A percentile compares a stretch with the other conserved stretches of the same genome.
These are phyloP conservation scores for Podaxis carcinomalis DNA, from an alignment of 768 basidiomycete genomes.

Conservation along the genomic window DNA sequence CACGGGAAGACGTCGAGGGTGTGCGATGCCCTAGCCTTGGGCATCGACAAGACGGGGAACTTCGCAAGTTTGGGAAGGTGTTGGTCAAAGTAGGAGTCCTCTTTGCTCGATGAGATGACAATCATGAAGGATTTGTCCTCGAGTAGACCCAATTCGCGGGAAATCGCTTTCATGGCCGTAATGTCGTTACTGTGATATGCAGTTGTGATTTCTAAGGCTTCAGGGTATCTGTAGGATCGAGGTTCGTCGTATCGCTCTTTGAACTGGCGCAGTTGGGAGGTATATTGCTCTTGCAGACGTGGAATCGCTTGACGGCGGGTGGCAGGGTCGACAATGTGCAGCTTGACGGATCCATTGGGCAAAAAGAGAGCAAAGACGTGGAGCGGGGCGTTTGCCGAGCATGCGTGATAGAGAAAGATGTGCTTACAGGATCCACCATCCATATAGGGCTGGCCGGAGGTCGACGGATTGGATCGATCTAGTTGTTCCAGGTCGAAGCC, in stretches of 20 bases:
- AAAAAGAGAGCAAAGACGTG: conserved; percentile 89
- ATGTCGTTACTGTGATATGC: conserved; percentile 76
- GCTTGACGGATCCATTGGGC: conserved; percentile 61
- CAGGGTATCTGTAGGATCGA: conserved; percentile 60
- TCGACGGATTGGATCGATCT: conserved; percentile 52
- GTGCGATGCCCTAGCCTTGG: conserved; percentile 71
- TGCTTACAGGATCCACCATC: conserved; percentile 70
- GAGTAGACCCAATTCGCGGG: conserved; percentile 76
- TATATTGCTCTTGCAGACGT: conserved; percentile 72
- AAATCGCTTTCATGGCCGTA: conserved; percentile 81
- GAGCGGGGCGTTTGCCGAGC: conserved; percentile 63
- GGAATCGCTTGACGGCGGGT: conserved; percentile 79
- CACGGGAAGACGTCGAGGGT: conserved; percentile 83
- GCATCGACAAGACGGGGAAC: conserved; percentile 87
- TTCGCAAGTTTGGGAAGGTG: conserved; percentile 65
- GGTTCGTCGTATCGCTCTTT: conserved; percentile 33
- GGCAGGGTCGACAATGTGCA: conserved; percentile 90
- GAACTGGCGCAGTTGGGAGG: conserved; percentile 53
- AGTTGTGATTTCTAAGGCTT: conserved; percentile 54
- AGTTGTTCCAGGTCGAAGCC: conserved; percentile 86
- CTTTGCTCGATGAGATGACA: conserved; percentile 83
- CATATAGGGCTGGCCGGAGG: conserved; percentile 68
- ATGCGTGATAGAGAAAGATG: conserved; percentile 86
- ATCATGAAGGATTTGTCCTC: conserved; percentile 73
- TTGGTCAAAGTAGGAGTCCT: conserved; percentile 77